These are phyloP conservation scores for Penicillium nordicum DNA, from an alignment of 2,329 filamentous ascomycete species.

Conservation along the genomic window DNA sequence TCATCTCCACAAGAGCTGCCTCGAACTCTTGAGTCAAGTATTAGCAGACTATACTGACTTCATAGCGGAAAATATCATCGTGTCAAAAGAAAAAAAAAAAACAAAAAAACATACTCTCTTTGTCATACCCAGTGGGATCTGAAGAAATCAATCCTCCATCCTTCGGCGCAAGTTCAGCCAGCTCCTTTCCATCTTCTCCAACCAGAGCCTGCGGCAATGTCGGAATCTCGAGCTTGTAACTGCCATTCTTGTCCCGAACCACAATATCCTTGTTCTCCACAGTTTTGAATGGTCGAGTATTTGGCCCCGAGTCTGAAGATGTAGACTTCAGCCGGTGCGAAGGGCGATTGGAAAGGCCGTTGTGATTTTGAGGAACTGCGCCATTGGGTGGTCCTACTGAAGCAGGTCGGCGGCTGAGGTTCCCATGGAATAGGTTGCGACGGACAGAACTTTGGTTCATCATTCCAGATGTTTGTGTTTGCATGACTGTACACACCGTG, in stretches of 20 bases:
- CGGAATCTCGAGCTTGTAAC: slow-evolving; percentile 48
- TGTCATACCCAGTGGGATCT: slow-evolving; percentile 33
- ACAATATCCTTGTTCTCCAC: slow-evolving; percentile 48
- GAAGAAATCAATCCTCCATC: slow-evolving; percentile 53
- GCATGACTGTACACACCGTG: not conserved
- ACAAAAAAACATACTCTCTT: slow-evolving; percentile 37
- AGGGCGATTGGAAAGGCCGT: slow-evolving; percentile 22
- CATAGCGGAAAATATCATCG: not conserved
- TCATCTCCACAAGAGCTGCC: slow-evolving; percentile 44
- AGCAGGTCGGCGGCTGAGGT: slow-evolving; percentile 43
- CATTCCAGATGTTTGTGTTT: not conserved
- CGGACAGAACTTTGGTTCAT: slow-evolving; percentile 40
- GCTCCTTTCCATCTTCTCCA: slow-evolving; percentile 41
- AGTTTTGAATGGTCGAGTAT: slow-evolving; percentile 19
- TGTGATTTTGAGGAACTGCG: slow-evolving; percentile 13
- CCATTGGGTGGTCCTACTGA: slow-evolving; percentile 28
- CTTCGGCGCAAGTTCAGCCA: slow-evolving; percentile 49
- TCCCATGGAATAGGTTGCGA: slow-evolving; percentile 45
- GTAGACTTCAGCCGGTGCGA: slow-evolving; percentile 23
- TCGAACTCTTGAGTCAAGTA: slow-evolving; percentile 41
- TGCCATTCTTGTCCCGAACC: slow-evolving; percentile 48
- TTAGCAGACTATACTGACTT: slow-evolving; percentile 2
- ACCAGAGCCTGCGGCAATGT: slow-evolving; percentile 36
- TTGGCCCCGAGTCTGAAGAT: slow-evolving; percentile 20
- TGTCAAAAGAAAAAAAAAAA: slow-evolving; percentile 9